Conservation (phyloP, 306 rosid species). For the Urtica urens region DNA sequence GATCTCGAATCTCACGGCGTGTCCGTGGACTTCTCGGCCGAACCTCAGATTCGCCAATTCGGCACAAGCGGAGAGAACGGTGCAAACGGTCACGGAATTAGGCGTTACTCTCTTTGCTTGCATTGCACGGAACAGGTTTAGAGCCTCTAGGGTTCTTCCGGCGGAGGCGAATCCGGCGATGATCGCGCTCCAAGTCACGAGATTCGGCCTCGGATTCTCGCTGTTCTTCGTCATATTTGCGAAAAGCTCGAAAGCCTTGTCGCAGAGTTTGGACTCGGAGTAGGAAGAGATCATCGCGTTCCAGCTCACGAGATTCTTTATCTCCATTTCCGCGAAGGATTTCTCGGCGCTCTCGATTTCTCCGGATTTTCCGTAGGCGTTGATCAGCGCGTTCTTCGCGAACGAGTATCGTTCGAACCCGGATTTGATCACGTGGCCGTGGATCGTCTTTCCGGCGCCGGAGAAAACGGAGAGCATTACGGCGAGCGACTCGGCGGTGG, state of each 20-base stretch:
- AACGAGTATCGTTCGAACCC: slow-evolving; percentile 67
- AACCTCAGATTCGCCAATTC: slow-evolving; percentile 48
- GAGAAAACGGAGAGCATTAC: slow-evolving; percentile 71
- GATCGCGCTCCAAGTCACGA: slow-evolving; percentile 75
- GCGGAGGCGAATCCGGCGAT: slow-evolving; percentile 51
- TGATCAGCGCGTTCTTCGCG: slow-evolving; percentile 54
- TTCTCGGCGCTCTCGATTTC: slow-evolving; percentile 36
- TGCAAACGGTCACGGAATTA: slow-evolving; percentile 53
- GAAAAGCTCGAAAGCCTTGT: slow-evolving; percentile 50
- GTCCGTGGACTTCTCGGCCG: slow-evolving; percentile 69
- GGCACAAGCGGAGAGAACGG: slow-evolving; percentile 63
- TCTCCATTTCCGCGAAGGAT: slow-evolving; percentile 39
- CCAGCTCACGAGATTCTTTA: slow-evolving; percentile 66
- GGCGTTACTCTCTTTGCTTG: slow-evolving; percentile 44
- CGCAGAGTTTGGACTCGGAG: slow-evolving; percentile 64
- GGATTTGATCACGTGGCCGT: slow-evolving; percentile 53
- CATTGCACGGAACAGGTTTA: slow-evolving; percentile 67
- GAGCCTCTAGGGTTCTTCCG: slow-evolving; percentile 42
- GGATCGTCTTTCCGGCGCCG: slow-evolving; percentile 43
- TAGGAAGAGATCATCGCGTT: slow-evolving; percentile 65
- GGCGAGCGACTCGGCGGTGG: slow-evolving; percentile 60
- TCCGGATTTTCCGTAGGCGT: slow-evolving; percentile 55
- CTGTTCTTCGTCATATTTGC: slow-evolving; percentile 32
- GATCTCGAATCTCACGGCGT: slow-evolving; percentile 39
- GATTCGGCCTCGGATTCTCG: slow-evolving; percentile 44